These are phyloP conservation scores for Erythrophleum fordii DNA, from an alignment of 306 rosid genomes.

Conservation along the genomic window DNA sequence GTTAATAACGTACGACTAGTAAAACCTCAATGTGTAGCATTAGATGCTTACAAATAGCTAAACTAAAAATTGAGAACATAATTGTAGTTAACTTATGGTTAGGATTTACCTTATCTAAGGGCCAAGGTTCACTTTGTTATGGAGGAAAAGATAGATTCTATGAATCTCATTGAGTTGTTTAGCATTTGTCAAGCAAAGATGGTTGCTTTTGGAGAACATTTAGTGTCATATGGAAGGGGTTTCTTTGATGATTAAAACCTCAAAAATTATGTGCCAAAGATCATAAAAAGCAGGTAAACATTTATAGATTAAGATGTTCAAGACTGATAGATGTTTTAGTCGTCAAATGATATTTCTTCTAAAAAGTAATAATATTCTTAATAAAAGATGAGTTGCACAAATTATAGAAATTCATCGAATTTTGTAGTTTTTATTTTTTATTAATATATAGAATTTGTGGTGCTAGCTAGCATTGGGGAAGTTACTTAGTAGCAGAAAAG, in stretches of 20 bases:
- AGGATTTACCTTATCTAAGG: too few relatives aligned
- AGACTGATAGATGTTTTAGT: constrained; percentile 5
- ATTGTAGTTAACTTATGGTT: too few relatives aligned
- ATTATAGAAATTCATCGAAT: background rate
- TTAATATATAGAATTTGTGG: constrained; percentile 2
- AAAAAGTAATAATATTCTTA: background rate
- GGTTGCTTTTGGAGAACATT: constrained; percentile 73
- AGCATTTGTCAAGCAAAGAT: constrained; percentile 83
- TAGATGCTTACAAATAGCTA: too few relatives aligned
- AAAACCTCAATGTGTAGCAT: too few relatives aligned
- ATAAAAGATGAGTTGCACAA: background rate
- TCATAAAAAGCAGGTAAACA: constrained; percentile 72
- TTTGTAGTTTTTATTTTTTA: too few relatives aligned
- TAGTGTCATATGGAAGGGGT: constrained; percentile 77
- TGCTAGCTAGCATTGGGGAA: background rate
- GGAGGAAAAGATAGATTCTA: too few relatives aligned
- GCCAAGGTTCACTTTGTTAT: too few relatives aligned
- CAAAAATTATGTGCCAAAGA: constrained; percentile 68
- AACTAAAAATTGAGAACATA: too few relatives aligned
- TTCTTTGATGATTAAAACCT: constrained; percentile 90
- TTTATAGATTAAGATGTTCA: background rate
- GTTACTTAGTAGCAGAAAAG: background rate
- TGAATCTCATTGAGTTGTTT: too few relatives aligned
- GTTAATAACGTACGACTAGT: background rate
- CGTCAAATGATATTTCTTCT: too few relatives aligned